Evolutionary conservation across 768 basidiomycete genomes (phyloP), one percentile per base, ranked within the genome.

Genomic region (Boletus rex-veris): DNA sequence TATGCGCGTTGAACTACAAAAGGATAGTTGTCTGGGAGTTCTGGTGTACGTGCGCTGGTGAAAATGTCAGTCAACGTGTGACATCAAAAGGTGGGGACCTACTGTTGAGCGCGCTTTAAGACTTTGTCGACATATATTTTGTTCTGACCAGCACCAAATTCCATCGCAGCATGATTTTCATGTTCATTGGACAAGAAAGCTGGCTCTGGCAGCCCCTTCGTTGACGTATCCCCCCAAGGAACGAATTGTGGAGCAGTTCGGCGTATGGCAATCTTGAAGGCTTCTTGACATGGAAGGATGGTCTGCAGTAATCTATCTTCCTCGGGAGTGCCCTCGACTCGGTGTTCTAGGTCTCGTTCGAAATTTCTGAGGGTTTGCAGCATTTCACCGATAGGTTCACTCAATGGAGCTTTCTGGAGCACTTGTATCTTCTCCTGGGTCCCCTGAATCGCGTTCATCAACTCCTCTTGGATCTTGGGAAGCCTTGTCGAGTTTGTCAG

Each of bases 1-100:
- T 79, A 84, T 0, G 66, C 62, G 10, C 74, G 65, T 46, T 82
- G 80, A 0, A 88, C 82, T 0, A 82, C 70, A 55, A 84, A 88
- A 0, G 86, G 86, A 54, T 81, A 85, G 54, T 79, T 77, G 14
- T 80, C 83, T 0, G 86, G 87, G 0, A 90, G 75, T 59, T 90
- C 87, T 2, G 88, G 80, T 1, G 86, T 84, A 4, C 83, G 77
- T 2, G 88, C 80, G 21, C 89, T 90, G 52, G 12, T 48, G 14
- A 14, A 26, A 48, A 33, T 33, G 36, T 12, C 49, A 8, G 18
- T 54, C 19, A 26, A 10, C 7, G 14, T 24, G 35, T 15, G 12
- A 35, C 30, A 18, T 19, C 4, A 0, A 16, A 10, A 33, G 5
- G 2, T 9, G 5, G 39, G 33, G 12, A 70, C 80, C 21, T 62